Base-by-base conservation (phyloP, 148 eudicot species). In the Chenopodium suecicum region DNA sequence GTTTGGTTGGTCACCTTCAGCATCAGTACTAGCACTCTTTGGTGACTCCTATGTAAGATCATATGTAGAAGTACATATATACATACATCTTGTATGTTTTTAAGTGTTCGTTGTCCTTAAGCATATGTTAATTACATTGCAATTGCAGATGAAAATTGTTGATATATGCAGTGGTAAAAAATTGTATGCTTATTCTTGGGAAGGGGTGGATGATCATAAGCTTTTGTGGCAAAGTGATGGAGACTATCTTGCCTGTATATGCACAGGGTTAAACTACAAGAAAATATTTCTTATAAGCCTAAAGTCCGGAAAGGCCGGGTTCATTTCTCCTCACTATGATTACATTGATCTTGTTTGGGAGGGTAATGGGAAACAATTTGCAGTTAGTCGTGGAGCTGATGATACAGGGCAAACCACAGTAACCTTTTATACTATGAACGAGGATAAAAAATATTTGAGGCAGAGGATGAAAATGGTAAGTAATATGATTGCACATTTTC, bases 291-390 rank as follows among this genome's bases (percentile, higher is more conserved):
- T 68, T 0, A 13, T 68, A 27, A 20, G 41, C 44, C 31, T 29
- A 7, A 68, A 68, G 72, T 27, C 72, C 9, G 72, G 37, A 12
- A 68, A 68, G 16, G 19, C 19, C 72, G 14, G 12, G 19, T 68
- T 68, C 44, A 13, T 68, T 68, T 13, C 72, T 27, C 44, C 37
- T 68, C 7, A 17, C 31, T 20, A 41, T 68, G 41, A 32, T 68
- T 10, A 13, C 44, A 68, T 68, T 68, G 72, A 68, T 31, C 31
- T 68, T 13, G 72, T 46, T 68, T 68, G 72, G 72, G 41, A 41
- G 31, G 46, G 72, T 41, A 68, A 68, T 31, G 72, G 72, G 8
- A 68, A 68, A 68, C 41, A 68, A 20, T 68, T 68, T 68, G 72
- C 72, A 32, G 72, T 68, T 41, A 68, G 41, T 68, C 72, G 31